These are phyloP conservation scores for Trichoderma pleuroti DNA, from an alignment of 2,329 filamentous ascomycete genomes.

Conservation along the genomic window DNA sequence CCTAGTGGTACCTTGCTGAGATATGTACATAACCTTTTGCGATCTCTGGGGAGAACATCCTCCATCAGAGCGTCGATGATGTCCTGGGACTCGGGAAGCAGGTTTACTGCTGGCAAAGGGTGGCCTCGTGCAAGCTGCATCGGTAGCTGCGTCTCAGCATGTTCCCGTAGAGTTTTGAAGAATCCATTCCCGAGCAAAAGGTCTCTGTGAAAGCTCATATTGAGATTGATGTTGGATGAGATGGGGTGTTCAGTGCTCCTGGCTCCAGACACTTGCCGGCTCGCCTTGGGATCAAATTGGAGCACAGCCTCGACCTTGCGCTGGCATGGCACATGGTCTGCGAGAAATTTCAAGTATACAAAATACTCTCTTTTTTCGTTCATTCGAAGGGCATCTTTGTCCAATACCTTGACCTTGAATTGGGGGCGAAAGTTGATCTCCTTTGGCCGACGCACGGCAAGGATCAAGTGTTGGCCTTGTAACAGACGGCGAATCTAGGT, in stretches of 20 bases:
- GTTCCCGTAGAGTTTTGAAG: not conserved
- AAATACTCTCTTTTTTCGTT: not conserved
- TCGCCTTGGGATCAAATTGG: not conserved
- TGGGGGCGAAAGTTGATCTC: not conserved
- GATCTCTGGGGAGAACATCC: conserved; percentile 1
- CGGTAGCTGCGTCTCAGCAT: not conserved
- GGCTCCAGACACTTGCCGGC: not conserved
- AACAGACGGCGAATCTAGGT: not conserved
- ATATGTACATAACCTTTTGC: conserved; percentile 19
- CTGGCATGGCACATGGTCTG: not conserved
- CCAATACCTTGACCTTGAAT: not conserved
- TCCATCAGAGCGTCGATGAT: conserved; percentile 9
- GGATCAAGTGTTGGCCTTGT: not conserved
- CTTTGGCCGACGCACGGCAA: not conserved
- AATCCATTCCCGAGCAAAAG: conserved; percentile 19
- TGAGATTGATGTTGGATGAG: not conserved
- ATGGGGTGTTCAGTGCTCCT: not conserved
- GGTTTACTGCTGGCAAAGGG: not conserved
- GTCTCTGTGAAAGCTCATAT: conserved; percentile 12
- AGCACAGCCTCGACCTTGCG: not conserved
- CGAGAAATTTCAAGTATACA: not conserved
- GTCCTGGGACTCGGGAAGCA: not conserved
- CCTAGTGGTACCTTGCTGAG: conserved; percentile 16
- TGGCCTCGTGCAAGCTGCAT: not conserved
- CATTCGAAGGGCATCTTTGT: not conserved